Evolutionary conservation across 257 asterid genomes (phyloP).

Genomic region (Primulina huaijiensis): DNA sequence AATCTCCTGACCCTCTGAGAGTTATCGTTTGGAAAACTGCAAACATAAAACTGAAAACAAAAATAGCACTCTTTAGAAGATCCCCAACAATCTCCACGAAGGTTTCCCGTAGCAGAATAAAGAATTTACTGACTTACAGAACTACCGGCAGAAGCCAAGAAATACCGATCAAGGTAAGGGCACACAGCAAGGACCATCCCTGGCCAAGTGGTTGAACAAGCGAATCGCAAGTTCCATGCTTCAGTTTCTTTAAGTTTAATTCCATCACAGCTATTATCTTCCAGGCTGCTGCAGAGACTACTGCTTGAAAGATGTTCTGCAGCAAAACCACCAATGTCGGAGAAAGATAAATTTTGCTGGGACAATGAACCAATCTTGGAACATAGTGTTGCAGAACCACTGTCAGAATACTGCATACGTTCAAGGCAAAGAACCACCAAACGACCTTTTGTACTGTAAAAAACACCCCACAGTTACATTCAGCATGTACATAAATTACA

Average conservation of each 20-base stretch:
- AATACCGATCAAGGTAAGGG: slow-evolving; percentile 77
- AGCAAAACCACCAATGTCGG: slow-evolving; percentile 43
- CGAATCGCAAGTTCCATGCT: slow-evolving; percentile 73
- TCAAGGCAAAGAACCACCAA: slow-evolving; percentile 81
- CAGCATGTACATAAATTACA: background rate
- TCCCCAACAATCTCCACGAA: slow-evolving; percentile 20
- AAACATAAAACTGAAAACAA: slow-evolving; percentile 71
- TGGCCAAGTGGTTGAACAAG: slow-evolving; percentile 63
- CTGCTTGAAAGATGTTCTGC: slow-evolving; percentile 69
- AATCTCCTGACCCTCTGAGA: slow-evolving; percentile 61
- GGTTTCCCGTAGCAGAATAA: slow-evolving; percentile 23
- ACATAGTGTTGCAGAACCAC: slow-evolving; percentile 49
- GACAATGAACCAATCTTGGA: slow-evolving; percentile 53
- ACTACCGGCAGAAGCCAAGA: slow-evolving; percentile 85
- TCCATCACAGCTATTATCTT: slow-evolving; percentile 72
- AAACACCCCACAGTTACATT: slow-evolving; percentile 19
- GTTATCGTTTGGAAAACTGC: slow-evolving; percentile 74
- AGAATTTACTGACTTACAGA: slow-evolving; percentile 59
- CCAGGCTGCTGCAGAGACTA: slow-evolving; percentile 83
- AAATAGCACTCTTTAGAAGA: slow-evolving; percentile 25
- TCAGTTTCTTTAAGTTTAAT: slow-evolving; percentile 77
- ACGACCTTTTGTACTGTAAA: slow-evolving; percentile 85
- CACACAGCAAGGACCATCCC: slow-evolving; percentile 91
- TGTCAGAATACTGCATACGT: slow-evolving; percentile 61
- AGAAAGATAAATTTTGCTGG: slow-evolving; percentile 59